Percentiles rank a stretch among this genome's conserved stretches.
phyloP scores from a whole-genome alignment of 768 basidiomycete species.

The Erythrobasidium yunnanense region DNA sequence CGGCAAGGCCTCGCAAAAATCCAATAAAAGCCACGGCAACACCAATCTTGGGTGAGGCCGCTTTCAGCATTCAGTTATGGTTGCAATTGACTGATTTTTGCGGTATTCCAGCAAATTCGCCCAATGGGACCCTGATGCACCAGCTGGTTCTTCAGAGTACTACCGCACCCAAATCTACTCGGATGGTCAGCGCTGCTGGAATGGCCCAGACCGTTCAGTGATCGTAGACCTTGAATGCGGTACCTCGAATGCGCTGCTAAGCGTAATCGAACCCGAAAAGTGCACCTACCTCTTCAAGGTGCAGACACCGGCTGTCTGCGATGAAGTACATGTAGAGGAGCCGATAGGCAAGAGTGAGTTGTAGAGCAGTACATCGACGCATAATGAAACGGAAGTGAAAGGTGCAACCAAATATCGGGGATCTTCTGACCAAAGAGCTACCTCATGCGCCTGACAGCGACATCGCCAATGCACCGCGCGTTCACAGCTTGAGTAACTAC shows the following conservation, averaged over 20 bases:
- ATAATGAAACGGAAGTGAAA: background rate
- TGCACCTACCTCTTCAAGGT: conserved; percentile 36
- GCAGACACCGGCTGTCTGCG: conserved; percentile 30
- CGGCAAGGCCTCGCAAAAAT: conserved; percentile 73
- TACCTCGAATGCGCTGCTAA: conserved; percentile 64
- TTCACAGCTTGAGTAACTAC: too few species aligned
- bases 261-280: conserved; percentile 58
- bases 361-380: background rate
- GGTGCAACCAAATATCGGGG: background rate
- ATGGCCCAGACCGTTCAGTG: conserved; percentile 80
- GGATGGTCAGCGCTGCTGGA: conserved; percentile 70
- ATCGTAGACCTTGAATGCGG: conserved; percentile 72
- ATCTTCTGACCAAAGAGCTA: background rate
- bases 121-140: conserved; percentile 62
- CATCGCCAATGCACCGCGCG: too few species aligned
- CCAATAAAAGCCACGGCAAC: conserved; percentile 64
- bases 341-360: background rate
- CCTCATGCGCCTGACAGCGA: too few species aligned
- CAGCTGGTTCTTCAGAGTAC: conserved; percentile 54
- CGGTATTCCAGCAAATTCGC: conserved; percentile 55
- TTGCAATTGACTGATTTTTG: background rate
- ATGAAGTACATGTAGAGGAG: background rate
- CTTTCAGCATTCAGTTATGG: background rate
- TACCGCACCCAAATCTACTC: conserved; percentile 75
- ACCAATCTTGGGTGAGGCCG: conserved; percentile 65